Conservation (phyloP, 2,329 filamentous ascomycete genomes). For the Pseudogymnoascus sp. region DNA sequence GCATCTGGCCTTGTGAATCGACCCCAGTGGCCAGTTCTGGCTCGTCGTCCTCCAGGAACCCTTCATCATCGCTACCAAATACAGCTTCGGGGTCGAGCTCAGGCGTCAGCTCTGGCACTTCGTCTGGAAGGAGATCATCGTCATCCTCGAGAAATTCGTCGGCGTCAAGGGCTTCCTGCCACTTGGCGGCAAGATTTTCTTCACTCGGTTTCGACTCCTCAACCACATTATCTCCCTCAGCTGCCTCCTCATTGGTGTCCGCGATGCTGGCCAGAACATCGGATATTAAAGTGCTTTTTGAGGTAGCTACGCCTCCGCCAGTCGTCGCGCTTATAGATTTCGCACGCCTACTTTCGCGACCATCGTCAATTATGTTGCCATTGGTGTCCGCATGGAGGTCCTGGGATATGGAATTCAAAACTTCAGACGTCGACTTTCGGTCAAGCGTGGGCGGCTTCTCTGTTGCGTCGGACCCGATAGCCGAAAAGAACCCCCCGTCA, state of each 20-base stretch:
- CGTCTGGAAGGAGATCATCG: slow-evolving; percentile 53
- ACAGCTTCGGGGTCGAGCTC: slow-evolving; percentile 56
- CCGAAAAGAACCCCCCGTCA: slow-evolving; percentile 51
- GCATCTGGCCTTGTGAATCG: slow-evolving; percentile 20
- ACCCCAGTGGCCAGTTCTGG: slow-evolving; percentile 18
- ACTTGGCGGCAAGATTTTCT: slow-evolving; percentile 68
- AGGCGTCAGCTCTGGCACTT: slow-evolving; percentile 32
- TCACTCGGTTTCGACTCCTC: slow-evolving; percentile 24
- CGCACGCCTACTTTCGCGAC: slow-evolving; percentile 10
- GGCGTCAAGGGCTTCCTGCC: slow-evolving; percentile 73
- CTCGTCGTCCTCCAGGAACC: slow-evolving; percentile 59
- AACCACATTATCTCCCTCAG: background rate
- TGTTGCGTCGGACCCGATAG: slow-evolving; percentile 22
- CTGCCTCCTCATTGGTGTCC: slow-evolving; percentile 30
- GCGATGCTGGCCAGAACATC: slow-evolving; percentile 23
- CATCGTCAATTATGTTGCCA: slow-evolving; percentile 16
- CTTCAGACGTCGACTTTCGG: slow-evolving; percentile 63
- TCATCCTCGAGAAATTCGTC: slow-evolving; percentile 53
- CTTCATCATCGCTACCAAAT: slow-evolving; percentile 77
- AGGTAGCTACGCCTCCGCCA: slow-evolving; percentile 22
- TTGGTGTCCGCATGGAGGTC: slow-evolving; percentile 20
- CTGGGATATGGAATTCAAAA: slow-evolving; percentile 44
- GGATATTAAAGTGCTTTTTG: slow-evolving; percentile 22
- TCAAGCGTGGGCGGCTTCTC: slow-evolving; percentile 37
- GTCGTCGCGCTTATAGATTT: slow-evolving; percentile 18